A percentile compares a stretch with the other conserved stretches of the same genome.
Evolutionary conservation across 1,139 yeast genomes (phyloP).

Genomic region (Protomyces inouyei): DNA sequence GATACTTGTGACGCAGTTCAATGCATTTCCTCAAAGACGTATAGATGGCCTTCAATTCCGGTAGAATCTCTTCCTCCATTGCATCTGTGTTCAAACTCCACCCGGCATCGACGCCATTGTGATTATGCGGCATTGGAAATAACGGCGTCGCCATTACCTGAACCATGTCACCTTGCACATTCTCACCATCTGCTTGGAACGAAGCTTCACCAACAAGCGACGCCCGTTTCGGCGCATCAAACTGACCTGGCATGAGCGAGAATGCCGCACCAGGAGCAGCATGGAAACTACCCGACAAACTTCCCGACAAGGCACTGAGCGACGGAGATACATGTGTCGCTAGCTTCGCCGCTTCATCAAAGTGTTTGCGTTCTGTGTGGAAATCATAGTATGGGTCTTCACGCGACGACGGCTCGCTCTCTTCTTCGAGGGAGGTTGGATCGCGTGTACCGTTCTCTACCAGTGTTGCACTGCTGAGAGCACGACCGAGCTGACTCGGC

Average conservation of each 20-base stretch:
- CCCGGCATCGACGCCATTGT: background rate
- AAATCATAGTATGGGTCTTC: constrained; percentile 5
- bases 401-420: background rate
- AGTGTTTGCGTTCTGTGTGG: constrained; percentile 20
- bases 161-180: background rate
- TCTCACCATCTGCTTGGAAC: constrained; percentile 2
- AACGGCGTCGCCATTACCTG: background rate
- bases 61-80: constrained; percentile 32
- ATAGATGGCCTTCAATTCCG: constrained; percentile 66
- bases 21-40: constrained; percentile 66
- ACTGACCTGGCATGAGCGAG: background rate
- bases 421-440: background rate
- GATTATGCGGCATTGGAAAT: background rate
- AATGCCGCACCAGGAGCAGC: constrained; percentile 10
- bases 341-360: constrained; percentile 19
- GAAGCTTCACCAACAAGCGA: background rate
- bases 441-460: background rate
- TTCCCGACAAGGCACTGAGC: constrained; percentile 4
- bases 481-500: background rate
- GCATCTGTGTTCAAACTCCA: constrained; percentile 6
- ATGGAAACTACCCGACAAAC: constrained; percentile 7
- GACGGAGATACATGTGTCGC: constrained; percentile 18
- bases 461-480: background rate
- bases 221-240: background rate
- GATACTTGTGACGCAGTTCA: constrained; percentile 71